Base-by-base conservation (phyloP, 805 yeast species). In the Candida pseudoglaebosa region DNA sequence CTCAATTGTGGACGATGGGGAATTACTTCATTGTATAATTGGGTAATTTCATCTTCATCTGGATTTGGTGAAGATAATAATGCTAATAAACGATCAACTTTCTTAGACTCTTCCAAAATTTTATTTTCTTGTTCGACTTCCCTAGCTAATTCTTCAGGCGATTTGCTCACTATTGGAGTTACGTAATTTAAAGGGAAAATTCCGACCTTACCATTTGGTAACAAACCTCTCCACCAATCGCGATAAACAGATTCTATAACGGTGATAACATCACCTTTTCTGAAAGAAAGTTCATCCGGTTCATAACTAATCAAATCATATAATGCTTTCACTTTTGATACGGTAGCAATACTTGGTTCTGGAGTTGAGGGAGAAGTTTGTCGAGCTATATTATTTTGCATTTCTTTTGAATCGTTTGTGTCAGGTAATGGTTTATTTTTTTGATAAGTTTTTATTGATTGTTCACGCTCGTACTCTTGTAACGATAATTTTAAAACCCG, bases 221-320 rank as follows among this genome's bases (percentile, higher is more conserved):
- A 62, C 4, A 91, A 77, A 12, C 99, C 99, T 48, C 87, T 75
- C 83, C 96, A 86, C 99, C 99, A 91, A 54, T 91, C 98, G 45
- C 86, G 73, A 57, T 89, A 90, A 4, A 85, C 95, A 12, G 83
- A 73, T 50, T 90, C 98, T 24, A 90, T 70, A 1, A 93, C 95
- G 1, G 83, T 82, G 35, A 91, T 90, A 10, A 87, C 70, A 55
- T 91, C 98, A 29, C 96, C 97, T 52, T 81, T 81, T 36, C 80
- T 70, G 62, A 93, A 91, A 1, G 95, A 80, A 32, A 91, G 71
- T 48, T 93, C 97, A 44, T 90, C 96, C 2, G 82, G 82, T 52
- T 89, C 97, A 32, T 76, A 70, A 2, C 95, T 78, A 3, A 74
- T 67, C 28, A 90, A 70, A 55, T 89, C 96, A 53, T 87, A 93